Base-by-base conservation (phyloP, 2,329 filamentous ascomycete genomes). In the Fusarium sp. region DNA sequence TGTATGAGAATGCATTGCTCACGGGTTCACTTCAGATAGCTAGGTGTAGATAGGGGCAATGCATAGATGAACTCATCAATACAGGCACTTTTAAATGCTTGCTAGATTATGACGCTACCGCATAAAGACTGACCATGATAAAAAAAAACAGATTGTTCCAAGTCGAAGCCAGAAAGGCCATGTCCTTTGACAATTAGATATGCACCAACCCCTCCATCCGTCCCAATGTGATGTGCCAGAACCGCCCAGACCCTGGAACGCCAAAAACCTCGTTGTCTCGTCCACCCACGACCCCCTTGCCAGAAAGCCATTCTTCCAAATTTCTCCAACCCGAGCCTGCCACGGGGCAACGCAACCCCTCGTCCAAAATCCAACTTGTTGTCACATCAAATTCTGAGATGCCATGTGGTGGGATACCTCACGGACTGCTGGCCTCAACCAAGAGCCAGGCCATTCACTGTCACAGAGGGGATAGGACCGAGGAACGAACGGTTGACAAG, bases 61-160 rank as follows among this genome's bases (percentile, higher is more conserved):
- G 6, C 13, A 61, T 20, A 47, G 7, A 61, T 29, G 59, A 58
- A 61, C 34, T 8, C 60, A 73, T 40, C 60, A 69, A 20, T 70
- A 60, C 62, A 66, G 66, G 70, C 54, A 58, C 69, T 77, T 71
- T 67, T 35, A 60, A 62, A 70, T 59, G 66, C 64, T 64, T 69
- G 65, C 50, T 79, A 61, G 64, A 76, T 77, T 75, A 71, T 70
- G 69, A 73, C 71, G 75, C 77, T 80, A 79, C 70, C 68, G 68
- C 62, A 69, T 60, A 74, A 78, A 75, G 65, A 71, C 66, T 78
- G 69, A 71, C 69, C 62, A 52, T 52, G 24, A 29, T 70, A 74
- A 69, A 72, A 31, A 29, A 29, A 31, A 72, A 58, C 24, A 38
- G 72, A 64, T 29, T 71, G 71, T 64, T 73, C 69, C 64, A 63